Base-by-base conservation (phyloP, 768 basidiomycete genomes). In the Mycena sanguinolenta region DNA sequence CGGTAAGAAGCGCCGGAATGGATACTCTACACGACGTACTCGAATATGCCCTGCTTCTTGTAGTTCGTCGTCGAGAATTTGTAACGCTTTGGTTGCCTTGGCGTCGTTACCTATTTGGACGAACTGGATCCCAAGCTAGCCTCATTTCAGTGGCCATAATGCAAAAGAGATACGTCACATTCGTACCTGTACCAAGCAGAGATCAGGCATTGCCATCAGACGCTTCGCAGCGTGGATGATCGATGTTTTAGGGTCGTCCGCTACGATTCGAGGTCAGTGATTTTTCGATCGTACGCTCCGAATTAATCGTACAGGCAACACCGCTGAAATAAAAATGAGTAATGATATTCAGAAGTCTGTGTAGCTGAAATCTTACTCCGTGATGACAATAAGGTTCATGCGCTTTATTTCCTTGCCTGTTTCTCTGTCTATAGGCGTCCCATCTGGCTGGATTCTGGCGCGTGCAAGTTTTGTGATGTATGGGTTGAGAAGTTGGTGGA, bases 121-220 rank as follows among this genome's bases (percentile, higher is more conserved):
- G 63, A 94, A 91, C 70, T 92, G 91, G 27, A 92, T 86, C 0
- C 91, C 90, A 19, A 92, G 81, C 86, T 92, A 1, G 9, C 19
- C 1, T 2, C 16, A 6, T 6, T 7, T 55, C n/a, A 46, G 21
- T 23, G 39, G 10, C 3, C 17, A 21, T 27, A n/a, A n/a, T n/a
- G n/a, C n/a, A n/a, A n/a, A n/a, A n/a, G 16, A 44, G 34, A 4
- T 14, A 10, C 39, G 39, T 2, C 2, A 46, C 10, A 21, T 7
- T 12, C n/a, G 16, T 46, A 58, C 72, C 60, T 73, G 72, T 28
- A 65, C 60, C 30, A 63, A 9, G 19, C 49, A 44, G 7, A 71
- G 61, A 42, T 71, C 53, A 0, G 19, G 17, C 2, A 83, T 82
- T 4, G 78, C 79, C 69, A 91, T 90, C 4, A 93, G 83, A 60